Base-by-base conservation (phyloP, 805 yeast species). In the Zygosaccharomyces bisporus region DNA sequence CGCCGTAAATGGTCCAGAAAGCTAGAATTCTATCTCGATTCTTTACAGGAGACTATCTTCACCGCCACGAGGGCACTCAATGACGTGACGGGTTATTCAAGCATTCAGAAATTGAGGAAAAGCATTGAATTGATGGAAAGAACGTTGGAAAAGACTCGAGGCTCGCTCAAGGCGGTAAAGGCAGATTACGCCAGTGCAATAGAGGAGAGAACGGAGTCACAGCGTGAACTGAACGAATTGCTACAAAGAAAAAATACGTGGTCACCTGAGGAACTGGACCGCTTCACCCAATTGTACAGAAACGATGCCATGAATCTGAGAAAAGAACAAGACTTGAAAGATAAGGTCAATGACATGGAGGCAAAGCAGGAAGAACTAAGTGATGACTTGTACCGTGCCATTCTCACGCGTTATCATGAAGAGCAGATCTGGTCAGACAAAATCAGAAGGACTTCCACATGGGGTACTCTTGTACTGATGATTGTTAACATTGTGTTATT, bases 341-440 rank as follows among this genome's bases (percentile, higher is more conserved):
- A 51, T 7, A 54, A 59, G 8, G 69, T 90, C 32, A 73, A 72
- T 17, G 64, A 68, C 19, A 71, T 79, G 1, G 97, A 90, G 53
- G 60, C 57, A 2, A 61, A 65, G 37, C 85, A 83, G 33, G 96
- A 89, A 44, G 80, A 80, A 7, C 64, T 82, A 14, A 91, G 85
- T 53, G 74, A 79, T 43, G 77, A 74, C 45, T 67, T 89, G 37
- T 81, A 88, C 13, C 81, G 81, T 45, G 82, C 86, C 47, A 93
- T 93, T 13, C 71, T 91, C 57, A 81, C 89, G 1, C 71, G 98
- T 54, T 93, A 93, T 57, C 96, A 91, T 51, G 98, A 93, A 62
- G 99, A 93, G 58, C 98, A 93, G 64, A 80, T 93, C 6, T 93
- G 99, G 98, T 87, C 96, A 1, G 99, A 93, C 66, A 90, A 90